Conservation (phyloP, 345 rosid genomes). For the Citrus australasica region DNA sequence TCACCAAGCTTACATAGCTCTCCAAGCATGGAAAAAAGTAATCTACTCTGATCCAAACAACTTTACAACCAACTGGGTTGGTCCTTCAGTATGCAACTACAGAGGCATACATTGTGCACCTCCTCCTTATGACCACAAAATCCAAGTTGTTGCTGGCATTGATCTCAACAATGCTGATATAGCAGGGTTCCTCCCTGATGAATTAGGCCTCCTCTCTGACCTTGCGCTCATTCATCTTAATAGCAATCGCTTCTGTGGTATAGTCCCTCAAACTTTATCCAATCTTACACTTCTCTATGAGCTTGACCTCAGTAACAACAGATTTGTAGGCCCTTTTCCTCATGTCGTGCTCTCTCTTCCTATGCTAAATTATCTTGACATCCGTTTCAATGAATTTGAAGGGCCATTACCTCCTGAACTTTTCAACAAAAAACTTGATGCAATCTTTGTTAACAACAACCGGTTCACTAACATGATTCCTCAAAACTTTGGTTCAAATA, state of each 20-base stretch:
- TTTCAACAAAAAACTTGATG: slow-evolving; percentile 64
- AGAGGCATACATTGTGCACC: slow-evolving; percentile 59
- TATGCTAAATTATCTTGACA: slow-evolving; percentile 51
- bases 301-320: slow-evolving; percentile 86
- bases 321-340: slow-evolving; percentile 87
- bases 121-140: slow-evolving; percentile 41
- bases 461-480: slow-evolving; percentile 53
- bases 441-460: slow-evolving; percentile 77
- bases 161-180: slow-evolving; percentile 71
- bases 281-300: slow-evolving; percentile 67
- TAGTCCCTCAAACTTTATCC: slow-evolving; percentile 56
- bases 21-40: slow-evolving; percentile 73
- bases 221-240: slow-evolving; percentile 74
- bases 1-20: slow-evolving; percentile 61
- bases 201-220: slow-evolving; percentile 71
- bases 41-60: slow-evolving; percentile 84
- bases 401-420: slow-evolving; percentile 72
- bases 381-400: slow-evolving; percentile 88
- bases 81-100: slow-evolving; percentile 71
- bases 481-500: slow-evolving; percentile 21
- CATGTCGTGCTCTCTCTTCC: slow-evolving; percentile 64
- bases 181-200: slow-evolving; percentile 79
- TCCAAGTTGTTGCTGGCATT: slow-evolving; percentile 63
- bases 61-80: slow-evolving; percentile 73
- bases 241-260: slow-evolving; percentile 87